Evolutionary conservation across 345 rosid genomes (phyloP).

Genomic region (Conringia planisiliqua): DNA sequence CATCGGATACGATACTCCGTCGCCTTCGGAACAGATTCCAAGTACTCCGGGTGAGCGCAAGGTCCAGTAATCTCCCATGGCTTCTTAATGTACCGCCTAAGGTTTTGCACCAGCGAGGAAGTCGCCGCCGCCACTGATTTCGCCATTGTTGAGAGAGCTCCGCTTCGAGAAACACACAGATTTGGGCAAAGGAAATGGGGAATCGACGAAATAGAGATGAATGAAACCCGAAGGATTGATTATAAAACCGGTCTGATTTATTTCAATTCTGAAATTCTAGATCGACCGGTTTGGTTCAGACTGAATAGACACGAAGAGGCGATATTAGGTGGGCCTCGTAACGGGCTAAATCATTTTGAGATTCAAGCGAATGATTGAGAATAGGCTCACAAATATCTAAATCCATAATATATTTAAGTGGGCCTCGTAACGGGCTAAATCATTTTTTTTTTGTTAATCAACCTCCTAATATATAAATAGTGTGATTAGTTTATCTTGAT

Average conservation of each 20-base stretch:
- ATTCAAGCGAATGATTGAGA: neutral
- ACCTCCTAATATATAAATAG: too few species aligned
- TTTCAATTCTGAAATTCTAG: neutral
- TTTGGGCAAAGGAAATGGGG: neutral
- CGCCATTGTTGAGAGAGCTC: conserved; percentile 52
- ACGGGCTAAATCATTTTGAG: neutral
- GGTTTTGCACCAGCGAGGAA: conserved; percentile 55
- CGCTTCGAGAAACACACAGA: conserved; percentile 5
- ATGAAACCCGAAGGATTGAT: neutral
- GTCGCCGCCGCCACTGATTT: conserved; percentile 47
- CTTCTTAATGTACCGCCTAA: conserved; percentile 68
- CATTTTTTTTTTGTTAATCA: too few species aligned
- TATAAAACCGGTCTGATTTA: neutral
- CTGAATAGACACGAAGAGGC: too few species aligned
- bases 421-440: too few species aligned
- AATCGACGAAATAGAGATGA: neutral
- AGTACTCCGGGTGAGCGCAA: conserved; percentile 84
- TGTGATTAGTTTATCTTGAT: too few species aligned
- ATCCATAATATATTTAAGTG: too few species aligned
- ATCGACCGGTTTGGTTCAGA: conserved; percentile 1
- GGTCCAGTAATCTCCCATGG: conserved; percentile 98
- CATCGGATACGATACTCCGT: conserved; percentile 68
- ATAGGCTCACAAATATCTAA: neutral
- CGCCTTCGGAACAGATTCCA: conserved; percentile 49
- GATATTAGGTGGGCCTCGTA: neutral